Conservation (phyloP, 257 asterid species). For the Fraxinus cuspidata region DNA sequence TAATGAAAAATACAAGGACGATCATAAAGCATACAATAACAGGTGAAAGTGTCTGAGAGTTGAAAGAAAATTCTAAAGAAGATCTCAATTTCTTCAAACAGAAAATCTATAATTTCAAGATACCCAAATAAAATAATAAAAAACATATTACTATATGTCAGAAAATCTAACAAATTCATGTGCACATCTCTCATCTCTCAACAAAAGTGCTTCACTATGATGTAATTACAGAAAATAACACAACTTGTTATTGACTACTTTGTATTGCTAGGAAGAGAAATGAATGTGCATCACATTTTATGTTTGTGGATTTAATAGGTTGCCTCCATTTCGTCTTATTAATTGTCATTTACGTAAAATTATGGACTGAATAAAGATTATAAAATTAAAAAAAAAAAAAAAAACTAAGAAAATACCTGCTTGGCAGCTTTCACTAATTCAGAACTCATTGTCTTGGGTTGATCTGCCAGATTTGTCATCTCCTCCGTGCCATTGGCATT, state of each 20-base stretch:
- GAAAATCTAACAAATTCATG: slow-evolving; percentile 1
- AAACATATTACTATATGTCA: neutral
- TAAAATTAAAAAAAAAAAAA: neutral
- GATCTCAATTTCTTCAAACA: neutral
- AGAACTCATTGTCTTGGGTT: slow-evolving; percentile 75
- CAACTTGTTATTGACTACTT: neutral
- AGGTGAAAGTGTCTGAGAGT: neutral
- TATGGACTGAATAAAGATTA: neutral
- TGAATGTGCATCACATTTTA: too few species aligned
- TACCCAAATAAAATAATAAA: neutral
- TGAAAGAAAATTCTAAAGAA: neutral
- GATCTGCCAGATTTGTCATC: slow-evolving; percentile 59
- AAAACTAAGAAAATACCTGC: slow-evolving; percentile 43
- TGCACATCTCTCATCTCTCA: neutral
- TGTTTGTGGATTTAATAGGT: neutral
- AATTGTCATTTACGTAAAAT: neutral
- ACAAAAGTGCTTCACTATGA: neutral
- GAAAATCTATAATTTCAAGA: neutral
- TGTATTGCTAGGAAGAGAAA: neutral
- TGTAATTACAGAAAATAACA: neutral
- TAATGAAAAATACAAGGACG: neutral
- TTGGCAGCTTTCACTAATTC: slow-evolving; percentile 91
- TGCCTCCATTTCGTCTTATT: neutral
- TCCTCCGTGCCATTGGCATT: slow-evolving; percentile 49
- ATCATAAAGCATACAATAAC: neutral